Evolutionary conservation across 331 rosid genomes (phyloP).

Genomic region (Telfairia occidentalis): DNA sequence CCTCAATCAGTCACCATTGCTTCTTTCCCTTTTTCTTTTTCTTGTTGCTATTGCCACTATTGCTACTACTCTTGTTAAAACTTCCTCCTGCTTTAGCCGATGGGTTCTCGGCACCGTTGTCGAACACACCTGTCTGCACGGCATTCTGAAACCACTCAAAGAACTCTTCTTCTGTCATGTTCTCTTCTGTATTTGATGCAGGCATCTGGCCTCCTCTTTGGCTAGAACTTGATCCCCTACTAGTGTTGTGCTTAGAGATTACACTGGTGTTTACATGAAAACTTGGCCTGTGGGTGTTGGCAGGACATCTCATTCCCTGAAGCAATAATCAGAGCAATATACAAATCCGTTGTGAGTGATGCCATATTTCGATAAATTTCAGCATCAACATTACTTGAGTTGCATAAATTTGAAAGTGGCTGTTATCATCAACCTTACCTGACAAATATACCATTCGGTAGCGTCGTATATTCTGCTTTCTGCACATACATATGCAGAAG

Average conservation of each 20-base stretch:
- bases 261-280: constrained; percentile 88
- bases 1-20: constrained; percentile 54
- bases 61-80: constrained; percentile 38
- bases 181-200: constrained; percentile 50
- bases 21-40: constrained; percentile 73
- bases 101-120: constrained; percentile 53
- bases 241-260: constrained; percentile 47
- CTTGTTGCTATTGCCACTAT: constrained; percentile 22
- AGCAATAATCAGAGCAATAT: not conserved
- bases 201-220: constrained; percentile 67
- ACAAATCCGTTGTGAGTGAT: not conserved
- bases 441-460: constrained; percentile 95
- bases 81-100: constrained; percentile 34
- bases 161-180: constrained; percentile 85
- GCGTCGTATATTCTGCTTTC: constrained; percentile 87
- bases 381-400: not conserved
- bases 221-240: constrained; percentile 66
- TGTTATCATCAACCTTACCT: constrained; percentile 38
- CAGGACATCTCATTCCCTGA: constrained; percentile 97
- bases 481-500: constrained; percentile 73
- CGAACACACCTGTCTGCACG: constrained; percentile 53
- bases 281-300: constrained; percentile 90
- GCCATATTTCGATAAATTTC: constrained; percentile 10
- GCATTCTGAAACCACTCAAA: constrained; percentile 91
- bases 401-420: not conserved